phyloP scores from a whole-genome alignment of 2,329 filamentous ascomycete genomes.

The Fusarium oligoseptatum region DNA sequence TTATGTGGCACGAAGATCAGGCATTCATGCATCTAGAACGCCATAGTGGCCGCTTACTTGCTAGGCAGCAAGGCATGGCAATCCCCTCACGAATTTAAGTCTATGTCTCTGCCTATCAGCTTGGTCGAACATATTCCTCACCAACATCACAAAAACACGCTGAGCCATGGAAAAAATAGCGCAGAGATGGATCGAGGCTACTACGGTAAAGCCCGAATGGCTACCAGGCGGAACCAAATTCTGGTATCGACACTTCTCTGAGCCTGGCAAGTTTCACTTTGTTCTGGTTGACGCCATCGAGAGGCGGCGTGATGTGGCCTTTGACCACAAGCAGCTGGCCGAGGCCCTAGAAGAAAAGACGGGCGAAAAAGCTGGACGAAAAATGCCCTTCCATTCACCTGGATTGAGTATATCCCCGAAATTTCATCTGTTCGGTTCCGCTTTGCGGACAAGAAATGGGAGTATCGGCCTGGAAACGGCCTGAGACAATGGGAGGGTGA shows the following conservation, averaged over 20 bases:
- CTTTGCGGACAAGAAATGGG: constrained; percentile 32
- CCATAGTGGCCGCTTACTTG: neutral
- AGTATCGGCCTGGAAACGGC: constrained; percentile 29
- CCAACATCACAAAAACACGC: too few species aligned
- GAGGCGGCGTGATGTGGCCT: constrained; percentile 29
- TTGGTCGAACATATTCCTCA: too few species aligned
- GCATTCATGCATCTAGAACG: neutral
- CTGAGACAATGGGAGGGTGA: constrained; percentile 37
- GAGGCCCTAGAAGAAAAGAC: constrained; percentile 25
- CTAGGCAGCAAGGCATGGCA: neutral
- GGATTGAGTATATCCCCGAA: constrained; percentile 35
- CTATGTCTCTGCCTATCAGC: neutral
- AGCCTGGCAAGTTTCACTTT: constrained; percentile 35
- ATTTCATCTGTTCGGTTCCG: constrained; percentile 35
- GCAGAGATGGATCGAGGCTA: constrained; percentile 16
- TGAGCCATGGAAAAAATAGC: neutral
- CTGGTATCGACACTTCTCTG: constrained; percentile 42
- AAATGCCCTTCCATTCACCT: constrained; percentile 38
- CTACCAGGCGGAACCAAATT: constrained; percentile 35
- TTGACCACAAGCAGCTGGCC: constrained; percentile 43
- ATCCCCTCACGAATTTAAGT: neutral
- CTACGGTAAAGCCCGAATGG: constrained; percentile 43
- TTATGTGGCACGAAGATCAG: neutral
- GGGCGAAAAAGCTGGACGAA: constrained; percentile 7
- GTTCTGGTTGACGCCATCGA: constrained; percentile 35